Base-by-base conservation (phyloP, 306 rosid genomes). In the Dicorynia guianensis region DNA sequence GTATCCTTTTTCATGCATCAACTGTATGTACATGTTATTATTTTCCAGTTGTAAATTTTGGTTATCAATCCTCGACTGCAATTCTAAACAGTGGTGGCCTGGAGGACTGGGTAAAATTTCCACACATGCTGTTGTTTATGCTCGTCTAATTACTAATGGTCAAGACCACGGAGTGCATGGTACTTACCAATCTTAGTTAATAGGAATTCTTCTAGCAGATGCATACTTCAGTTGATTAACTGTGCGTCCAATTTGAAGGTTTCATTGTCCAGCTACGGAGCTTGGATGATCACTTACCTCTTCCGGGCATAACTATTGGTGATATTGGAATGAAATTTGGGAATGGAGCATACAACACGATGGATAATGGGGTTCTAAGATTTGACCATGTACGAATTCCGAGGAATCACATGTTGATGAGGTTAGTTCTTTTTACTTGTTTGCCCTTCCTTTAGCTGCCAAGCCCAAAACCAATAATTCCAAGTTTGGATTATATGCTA, bases 301-400 rank as follows among this genome's bases (percentile, higher is more conserved):
- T 95, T 79, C 88, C 89, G 0, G 99, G 97, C 69, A 78, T 95
- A 71, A 95, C 97, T 10, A 47, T 95, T 68, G 99, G 97, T 48
- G 99, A 95, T 84, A 90, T 92, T 80, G 99, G 99, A 59, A 89
- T 82, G 86, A 92, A 95, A 87, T 95, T 92, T 74, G 97, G 97
- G 69, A 90, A 77, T 86, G 99, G 84, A 55, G 99, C 97, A 18
- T 89, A 90, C 89, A 95, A 95, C 85, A 81, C 83, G 40, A 95
- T 95, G 99, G 99, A 95, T 86, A 95, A 95, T 69, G 99, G 99
- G 67, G 84, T 95, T 53, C 63, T 95, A 18, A 74, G 82, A 79
- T 92, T 95, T 82, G 93, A 92, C 69, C 82, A 90, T 48, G 92
- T 95, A 38, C 86, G 97, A 74, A 92, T 95, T 63, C 97, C 99